These are phyloP conservation scores for Moricandia moricandioides DNA, from an alignment of 345 rosid genomes.

Conservation along the genomic window DNA sequence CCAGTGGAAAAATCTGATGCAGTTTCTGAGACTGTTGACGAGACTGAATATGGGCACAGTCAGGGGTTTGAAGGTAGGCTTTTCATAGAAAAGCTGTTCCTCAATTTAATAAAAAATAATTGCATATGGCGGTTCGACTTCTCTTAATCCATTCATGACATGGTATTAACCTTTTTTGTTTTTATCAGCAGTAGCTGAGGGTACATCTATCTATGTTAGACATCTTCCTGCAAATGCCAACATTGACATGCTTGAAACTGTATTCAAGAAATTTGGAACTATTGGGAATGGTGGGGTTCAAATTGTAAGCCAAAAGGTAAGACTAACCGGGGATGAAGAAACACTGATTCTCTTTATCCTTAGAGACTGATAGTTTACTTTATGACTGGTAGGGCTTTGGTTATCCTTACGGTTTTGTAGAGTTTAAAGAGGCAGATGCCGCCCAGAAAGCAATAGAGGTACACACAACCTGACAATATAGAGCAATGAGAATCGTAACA, in stretches of 20 bases:
- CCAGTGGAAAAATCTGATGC: slow-evolving; percentile 19
- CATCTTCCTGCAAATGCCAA: slow-evolving; percentile 70
- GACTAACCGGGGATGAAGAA: background rate
- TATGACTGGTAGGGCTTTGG: slow-evolving; percentile 50
- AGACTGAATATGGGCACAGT: slow-evolving; percentile 51
- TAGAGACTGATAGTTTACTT: background rate
- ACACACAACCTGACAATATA: background rate
- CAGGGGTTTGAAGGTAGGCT: slow-evolving; percentile 52
- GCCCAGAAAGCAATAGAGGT: slow-evolving; percentile 91
- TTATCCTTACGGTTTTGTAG: slow-evolving; percentile 79
- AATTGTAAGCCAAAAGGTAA: slow-evolving; percentile 21
- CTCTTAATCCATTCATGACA: slow-evolving; percentile 13
- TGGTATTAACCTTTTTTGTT: background rate
- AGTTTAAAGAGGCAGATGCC: slow-evolving; percentile 69
- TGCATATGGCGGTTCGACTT: background rate
- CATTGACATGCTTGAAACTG: slow-evolving; percentile 57
- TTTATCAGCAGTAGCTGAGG: slow-evolving; percentile 46
- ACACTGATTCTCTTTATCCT: background rate
- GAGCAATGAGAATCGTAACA: background rate
- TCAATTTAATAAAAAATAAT: background rate
- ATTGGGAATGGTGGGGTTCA: slow-evolving; percentile 57
- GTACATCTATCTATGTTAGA: slow-evolving; percentile 74
- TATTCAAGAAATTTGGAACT: slow-evolving; percentile 79
- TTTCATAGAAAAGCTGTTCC: slow-evolving; percentile 2
- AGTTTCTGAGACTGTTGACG: slow-evolving; percentile 12